Percentiles rank a stretch among this genome's conserved stretches.
Evolutionary conservation across 768 basidiomycete genomes (phyloP).

Genomic region (Filobasidium floriforme): DNA sequence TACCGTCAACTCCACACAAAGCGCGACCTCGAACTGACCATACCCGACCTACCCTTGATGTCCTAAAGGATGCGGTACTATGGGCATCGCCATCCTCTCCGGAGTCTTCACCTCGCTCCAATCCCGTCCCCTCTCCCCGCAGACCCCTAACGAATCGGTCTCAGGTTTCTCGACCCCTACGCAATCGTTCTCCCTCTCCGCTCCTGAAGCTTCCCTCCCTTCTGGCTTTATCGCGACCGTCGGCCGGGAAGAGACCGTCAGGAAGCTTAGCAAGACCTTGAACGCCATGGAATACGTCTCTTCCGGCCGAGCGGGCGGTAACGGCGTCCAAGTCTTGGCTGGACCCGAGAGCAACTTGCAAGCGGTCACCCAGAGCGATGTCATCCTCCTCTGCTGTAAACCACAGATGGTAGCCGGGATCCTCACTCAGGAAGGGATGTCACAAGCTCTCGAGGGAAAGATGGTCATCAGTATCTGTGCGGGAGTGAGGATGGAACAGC

Average conservation of each 20-base stretch:
- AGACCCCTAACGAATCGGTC: constrained; percentile 23
- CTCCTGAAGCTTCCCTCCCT: constrained; percentile 63
- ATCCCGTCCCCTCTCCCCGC: constrained; percentile 34
- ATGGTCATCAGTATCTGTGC: constrained; percentile 93
- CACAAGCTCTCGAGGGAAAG: constrained; percentile 76
- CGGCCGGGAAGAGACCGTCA: constrained; percentile 64
- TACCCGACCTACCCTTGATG: constrained; percentile 32
- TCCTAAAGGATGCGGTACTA: constrained; percentile 98
- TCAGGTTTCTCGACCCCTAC: constrained; percentile 66
- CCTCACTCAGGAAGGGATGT: constrained; percentile 65
- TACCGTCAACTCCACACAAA: constrained; percentile 18
- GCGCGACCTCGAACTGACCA: background rate
- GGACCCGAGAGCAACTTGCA: constrained; percentile 56
- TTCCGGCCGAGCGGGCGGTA: background rate
- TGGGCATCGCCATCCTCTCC: constrained; percentile 92
- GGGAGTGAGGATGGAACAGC: constrained; percentile 82
- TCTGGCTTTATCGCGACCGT: constrained; percentile 81
- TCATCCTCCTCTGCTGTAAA: constrained; percentile 87
- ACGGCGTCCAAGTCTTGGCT: constrained; percentile 64
- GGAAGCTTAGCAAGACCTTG: constrained; percentile 61
- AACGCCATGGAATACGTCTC: constrained; percentile 42
- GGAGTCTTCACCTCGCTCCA: constrained; percentile 82
- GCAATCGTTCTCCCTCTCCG: constrained; percentile 34
- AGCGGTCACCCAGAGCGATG: constrained; percentile 67
- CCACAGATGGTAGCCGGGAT: constrained; percentile 76